phyloP scores from a whole-genome alignment of 345 rosid species.

The Melaleuca quinquenervia region DNA sequence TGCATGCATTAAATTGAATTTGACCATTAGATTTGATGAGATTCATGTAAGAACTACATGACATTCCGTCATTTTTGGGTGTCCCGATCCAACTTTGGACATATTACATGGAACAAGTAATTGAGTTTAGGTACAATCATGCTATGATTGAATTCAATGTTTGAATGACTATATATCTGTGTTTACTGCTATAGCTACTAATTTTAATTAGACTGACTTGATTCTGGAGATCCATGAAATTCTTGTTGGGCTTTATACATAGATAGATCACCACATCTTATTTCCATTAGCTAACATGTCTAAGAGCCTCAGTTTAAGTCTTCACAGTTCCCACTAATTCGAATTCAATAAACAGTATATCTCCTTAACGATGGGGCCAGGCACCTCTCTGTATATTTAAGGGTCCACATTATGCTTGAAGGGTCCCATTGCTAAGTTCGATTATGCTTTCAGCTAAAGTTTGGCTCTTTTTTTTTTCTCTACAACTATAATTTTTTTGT shows the following conservation, averaged over 20 bases:
- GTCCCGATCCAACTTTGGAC: not conserved
- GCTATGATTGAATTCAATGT: not conserved
- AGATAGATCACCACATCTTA: not conserved
- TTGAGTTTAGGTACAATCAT: not conserved
- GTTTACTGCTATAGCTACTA: not conserved
- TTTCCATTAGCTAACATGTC: not conserved
- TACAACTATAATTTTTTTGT: not conserved
- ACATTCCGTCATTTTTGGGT: not conserved
- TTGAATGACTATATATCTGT: not conserved
- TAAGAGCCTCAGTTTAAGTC: not conserved
- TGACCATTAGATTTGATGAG: not conserved
- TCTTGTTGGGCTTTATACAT: not conserved
- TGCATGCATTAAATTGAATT: not conserved
- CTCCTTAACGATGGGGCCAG: not conserved
- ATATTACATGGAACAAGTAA: not conserved
- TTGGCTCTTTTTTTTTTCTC: too few relatives aligned
- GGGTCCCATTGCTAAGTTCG: not conserved
- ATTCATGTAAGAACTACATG: not conserved
- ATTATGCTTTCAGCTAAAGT: not conserved
- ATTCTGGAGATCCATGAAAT: not conserved
- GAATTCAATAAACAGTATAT: not conserved
- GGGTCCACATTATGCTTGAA: not conserved
- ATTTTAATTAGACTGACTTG: not conserved
- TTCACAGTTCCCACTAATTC: not conserved
- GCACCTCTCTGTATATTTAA: not conserved